phyloP scores from a whole-genome alignment of 2,329 filamentous ascomycete species.

The Ascochyta rabiei region DNA sequence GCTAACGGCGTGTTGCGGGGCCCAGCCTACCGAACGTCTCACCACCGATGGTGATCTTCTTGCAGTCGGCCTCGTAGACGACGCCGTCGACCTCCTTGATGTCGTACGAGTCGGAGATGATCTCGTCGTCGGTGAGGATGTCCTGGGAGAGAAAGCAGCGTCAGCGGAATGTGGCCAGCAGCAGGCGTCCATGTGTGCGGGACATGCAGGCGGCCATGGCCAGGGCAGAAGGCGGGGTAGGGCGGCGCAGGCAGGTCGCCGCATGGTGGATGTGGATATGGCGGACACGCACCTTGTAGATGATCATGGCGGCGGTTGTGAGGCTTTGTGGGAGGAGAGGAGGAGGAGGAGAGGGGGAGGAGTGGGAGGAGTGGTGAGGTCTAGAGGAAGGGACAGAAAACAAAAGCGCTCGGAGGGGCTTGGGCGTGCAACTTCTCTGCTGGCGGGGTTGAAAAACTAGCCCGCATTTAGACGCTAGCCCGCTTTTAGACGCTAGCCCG shows the following conservation, averaged over 20 bases:
- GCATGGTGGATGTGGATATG: slow-evolving; percentile 5
- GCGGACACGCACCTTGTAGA: slow-evolving; percentile 58
- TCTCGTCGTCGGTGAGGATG: slow-evolving; percentile 86
- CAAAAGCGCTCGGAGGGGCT: slow-evolving; percentile 4
- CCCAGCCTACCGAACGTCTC: slow-evolving; percentile 68
- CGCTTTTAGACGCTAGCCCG: not conserved
- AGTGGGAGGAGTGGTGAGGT: slow-evolving; percentile 19
- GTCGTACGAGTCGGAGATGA: slow-evolving; percentile 94
- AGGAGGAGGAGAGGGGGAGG: slow-evolving; percentile 18
- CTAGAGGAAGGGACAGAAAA: slow-evolving; percentile 2
- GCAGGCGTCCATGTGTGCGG: slow-evolving; percentile 8
- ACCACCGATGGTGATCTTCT: slow-evolving; percentile 80
- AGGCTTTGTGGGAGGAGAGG: slow-evolving; percentile 13
- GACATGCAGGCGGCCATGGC: slow-evolving; percentile 21
- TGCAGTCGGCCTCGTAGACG: slow-evolving; percentile 90
- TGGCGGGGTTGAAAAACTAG: slow-evolving; percentile 13
- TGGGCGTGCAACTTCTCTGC: slow-evolving; percentile 19
- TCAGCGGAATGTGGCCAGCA: slow-evolving; percentile 18
- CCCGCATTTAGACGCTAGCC: slow-evolving; percentile 7
- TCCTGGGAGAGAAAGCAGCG: slow-evolving; percentile 66
- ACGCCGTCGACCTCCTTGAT: slow-evolving; percentile 79
- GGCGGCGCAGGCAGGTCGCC: slow-evolving; percentile 30
- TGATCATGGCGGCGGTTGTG: slow-evolving; percentile 57
- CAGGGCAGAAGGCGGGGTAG: slow-evolving; percentile 33
- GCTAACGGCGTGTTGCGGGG: not conserved